These are phyloP conservation scores for Dactylonectria macrodidyma DNA, from an alignment of 2,329 filamentous ascomycete species.

Conservation along the genomic window DNA sequence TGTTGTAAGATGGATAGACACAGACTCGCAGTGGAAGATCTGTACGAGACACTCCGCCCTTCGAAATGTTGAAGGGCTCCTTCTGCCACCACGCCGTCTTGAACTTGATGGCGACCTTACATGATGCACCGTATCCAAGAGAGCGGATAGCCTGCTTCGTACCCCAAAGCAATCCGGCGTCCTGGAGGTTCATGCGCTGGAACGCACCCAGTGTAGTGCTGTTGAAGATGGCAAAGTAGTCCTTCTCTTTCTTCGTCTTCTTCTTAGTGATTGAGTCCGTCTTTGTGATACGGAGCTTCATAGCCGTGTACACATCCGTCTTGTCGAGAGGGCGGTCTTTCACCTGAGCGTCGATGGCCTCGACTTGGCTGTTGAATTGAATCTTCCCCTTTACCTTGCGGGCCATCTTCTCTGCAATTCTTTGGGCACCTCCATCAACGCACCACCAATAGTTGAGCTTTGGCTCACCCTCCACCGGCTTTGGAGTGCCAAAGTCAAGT, in stretches of 20 bases:
- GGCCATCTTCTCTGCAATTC: conserved; percentile 33
- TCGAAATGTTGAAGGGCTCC: conserved; percentile 17
- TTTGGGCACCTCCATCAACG: conserved; percentile 36
- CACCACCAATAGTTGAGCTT: conserved; percentile 39
- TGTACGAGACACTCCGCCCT: conserved; percentile 35
- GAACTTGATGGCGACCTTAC: conserved; percentile 54
- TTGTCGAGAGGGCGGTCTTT: not conserved
- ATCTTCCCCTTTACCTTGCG: conserved; percentile 19
- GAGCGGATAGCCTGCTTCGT: conserved; percentile 50
- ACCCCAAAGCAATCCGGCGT: conserved; percentile 47
- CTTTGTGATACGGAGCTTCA: conserved; percentile 27
- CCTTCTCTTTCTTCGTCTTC: conserved; percentile 9
- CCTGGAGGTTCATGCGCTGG: conserved; percentile 39
- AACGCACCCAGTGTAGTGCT: conserved; percentile 36
- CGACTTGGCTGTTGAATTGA: conserved; percentile 31
- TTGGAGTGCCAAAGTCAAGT: conserved; percentile 34
- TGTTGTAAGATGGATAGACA: conserved; percentile 53
- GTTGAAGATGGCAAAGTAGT: conserved; percentile 42
- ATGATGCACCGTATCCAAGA: conserved; percentile 49
- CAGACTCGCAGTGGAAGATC: conserved; percentile 51
- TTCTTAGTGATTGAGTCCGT: not conserved
- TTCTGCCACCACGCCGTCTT: conserved; percentile 48
- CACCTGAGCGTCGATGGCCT: conserved; percentile 33
- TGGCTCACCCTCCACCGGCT: not conserved
- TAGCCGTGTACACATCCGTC: conserved; percentile 6